phyloP scores from a whole-genome alignment of 345 rosid genomes.

The Jatropha curcas region DNA sequence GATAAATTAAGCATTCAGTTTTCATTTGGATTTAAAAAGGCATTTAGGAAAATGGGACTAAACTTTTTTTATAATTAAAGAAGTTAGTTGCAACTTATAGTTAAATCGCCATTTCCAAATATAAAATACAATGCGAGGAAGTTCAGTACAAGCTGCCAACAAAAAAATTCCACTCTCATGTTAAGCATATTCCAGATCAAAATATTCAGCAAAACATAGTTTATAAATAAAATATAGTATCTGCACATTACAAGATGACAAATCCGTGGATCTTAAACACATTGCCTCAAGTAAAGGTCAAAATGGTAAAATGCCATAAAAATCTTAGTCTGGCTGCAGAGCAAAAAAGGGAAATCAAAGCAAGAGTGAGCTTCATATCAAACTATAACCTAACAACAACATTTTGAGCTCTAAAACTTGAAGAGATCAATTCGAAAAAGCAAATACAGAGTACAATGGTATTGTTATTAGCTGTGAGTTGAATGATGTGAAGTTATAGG shows the following conservation, averaged over 20 bases:
- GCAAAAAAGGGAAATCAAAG: not conserved
- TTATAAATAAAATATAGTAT: constrained; percentile 5
- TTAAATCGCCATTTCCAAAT: not conserved
- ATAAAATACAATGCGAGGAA: not conserved
- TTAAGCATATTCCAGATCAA: not conserved
- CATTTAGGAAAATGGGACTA: not conserved
- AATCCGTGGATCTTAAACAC: not conserved
- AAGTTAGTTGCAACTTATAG: not conserved
- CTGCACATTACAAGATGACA: not conserved
- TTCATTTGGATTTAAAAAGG: not conserved
- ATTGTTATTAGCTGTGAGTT: not conserved
- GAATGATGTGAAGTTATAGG: not conserved
- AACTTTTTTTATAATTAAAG: not conserved
- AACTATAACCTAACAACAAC: not conserved
- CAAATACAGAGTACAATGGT: not conserved
- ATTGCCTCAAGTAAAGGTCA: not conserved
- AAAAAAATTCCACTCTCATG: not conserved
- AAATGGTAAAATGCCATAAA: not conserved
- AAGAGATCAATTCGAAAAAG: not conserved
- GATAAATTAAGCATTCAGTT: not conserved
- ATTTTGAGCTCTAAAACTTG: not conserved
- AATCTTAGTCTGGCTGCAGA: not conserved
- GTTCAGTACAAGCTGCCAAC: not conserved
- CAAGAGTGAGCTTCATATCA: not conserved
- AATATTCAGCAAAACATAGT: no score